Percentiles rank a stretch among this genome's conserved stretches.
phyloP scores from a whole-genome alignment of 2,329 filamentous ascomycete species.

The Pyrenophora graminea region DNA sequence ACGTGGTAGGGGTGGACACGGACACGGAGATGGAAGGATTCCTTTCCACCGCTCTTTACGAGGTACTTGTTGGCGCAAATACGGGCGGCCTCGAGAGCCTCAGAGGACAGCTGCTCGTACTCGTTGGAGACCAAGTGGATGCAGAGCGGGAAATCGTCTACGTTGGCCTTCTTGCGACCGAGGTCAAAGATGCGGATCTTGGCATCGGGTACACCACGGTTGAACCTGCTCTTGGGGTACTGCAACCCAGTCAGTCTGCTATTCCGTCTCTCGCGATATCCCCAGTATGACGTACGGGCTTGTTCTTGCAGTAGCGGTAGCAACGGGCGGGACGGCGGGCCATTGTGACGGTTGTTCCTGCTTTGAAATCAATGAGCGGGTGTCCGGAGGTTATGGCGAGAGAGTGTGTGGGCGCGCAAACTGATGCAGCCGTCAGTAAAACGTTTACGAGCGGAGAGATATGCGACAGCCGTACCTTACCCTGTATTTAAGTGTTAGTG shows the following conservation, averaged over 20 bases:
- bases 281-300: slow-evolving; percentile 64
- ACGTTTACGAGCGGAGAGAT: slow-evolving; percentile 11
- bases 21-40: slow-evolving; percentile 72
- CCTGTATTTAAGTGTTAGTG: slow-evolving; percentile 37
- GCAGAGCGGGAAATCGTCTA: slow-evolving; percentile 98
- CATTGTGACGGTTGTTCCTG: slow-evolving; percentile 75
- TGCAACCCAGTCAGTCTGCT: slow-evolving; percentile 60
- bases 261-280: slow-evolving; percentile 23
- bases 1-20: slow-evolving; percentile 99
- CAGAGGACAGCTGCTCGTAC: slow-evolving; percentile 99
- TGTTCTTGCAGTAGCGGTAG: slow-evolving; percentile 99
- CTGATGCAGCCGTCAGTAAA: slow-evolving; percentile 18
- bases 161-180: slow-evolving; percentile 95
- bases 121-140: slow-evolving; percentile 99
- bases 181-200: slow-evolving; percentile 98
- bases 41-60: slow-evolving; percentile 70
- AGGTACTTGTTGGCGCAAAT: slow-evolving; percentile 99
- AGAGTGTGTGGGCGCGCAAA: slow-evolving; percentile 11
- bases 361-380: slow-evolving; percentile 55
- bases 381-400: slow-evolving; percentile 15
- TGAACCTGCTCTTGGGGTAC: slow-evolving; percentile 99
- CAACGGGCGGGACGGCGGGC: slow-evolving; percentile 98
- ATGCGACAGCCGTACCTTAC: slow-evolving; percentile 32
- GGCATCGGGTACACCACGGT: slow-evolving; percentile 90
- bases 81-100: slow-evolving; percentile 99